Evolutionary conservation across 306 rosid genomes (phyloP), one percentile per base, ranked within the genome.

Genomic region (Vachellia collinsii): DNA sequence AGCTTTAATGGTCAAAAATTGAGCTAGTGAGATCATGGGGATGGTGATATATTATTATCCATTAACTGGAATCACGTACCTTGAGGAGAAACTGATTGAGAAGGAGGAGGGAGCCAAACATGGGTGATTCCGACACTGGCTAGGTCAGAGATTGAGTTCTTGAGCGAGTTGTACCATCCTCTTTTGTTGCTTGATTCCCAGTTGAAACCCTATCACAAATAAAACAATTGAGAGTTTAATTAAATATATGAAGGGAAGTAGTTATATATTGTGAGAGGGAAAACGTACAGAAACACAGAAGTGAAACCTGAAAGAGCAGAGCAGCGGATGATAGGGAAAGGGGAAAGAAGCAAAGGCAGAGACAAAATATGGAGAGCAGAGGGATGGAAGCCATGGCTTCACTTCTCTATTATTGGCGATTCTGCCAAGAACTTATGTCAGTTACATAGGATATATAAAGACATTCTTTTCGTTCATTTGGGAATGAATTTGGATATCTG

Each of bases 31-130:
- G 61, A 41, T 29, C 34, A 29, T 29, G 34, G 34, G 2, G 22
- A 54, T 39, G 23, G 5, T 51, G 38, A 50, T 62, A 29, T 20
- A 67, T 29, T 29, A 29, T 13, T 8, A 78, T 65, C 5, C 42
- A 46, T 58, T 3, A 29, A 41, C 39, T 11, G 17, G 20, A 43
- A 42, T 43, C 34, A 29, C 34, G 34, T 9, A 79, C 97, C 97
- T 77, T 91, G 76, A 12, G 86, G 25, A 72, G 71, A 66, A 77
- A 22, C 90, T 7, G 94, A 84, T 10, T 93, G 92, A 65, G 97
- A 89, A 14, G 98, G 83, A 77, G 98, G 97, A 83, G 98, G 98
- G 80, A 93, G 94, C 97, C 98, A 93, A 76, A 93, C 91, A 83
- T 93, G 97, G 47, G 94, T 88, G 1, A 91, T 80, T 80, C 93